phyloP scores from a whole-genome alignment of 768 basidiomycete species.

The Naematelia aurantialba region DNA sequence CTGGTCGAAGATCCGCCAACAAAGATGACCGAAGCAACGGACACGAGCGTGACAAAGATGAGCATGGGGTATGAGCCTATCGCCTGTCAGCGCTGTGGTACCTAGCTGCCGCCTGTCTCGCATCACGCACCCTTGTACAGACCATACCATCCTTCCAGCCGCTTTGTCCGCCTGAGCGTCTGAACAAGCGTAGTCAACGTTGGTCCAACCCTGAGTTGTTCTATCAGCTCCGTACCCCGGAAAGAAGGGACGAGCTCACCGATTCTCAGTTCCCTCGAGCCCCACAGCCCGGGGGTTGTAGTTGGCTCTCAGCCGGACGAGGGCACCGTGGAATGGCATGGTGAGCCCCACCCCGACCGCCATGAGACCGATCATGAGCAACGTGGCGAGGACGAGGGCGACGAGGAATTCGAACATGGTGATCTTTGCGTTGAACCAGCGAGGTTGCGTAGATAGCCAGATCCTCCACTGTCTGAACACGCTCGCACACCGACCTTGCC shows the following conservation, averaged over 20 bases:
- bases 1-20: conserved; percentile 44
- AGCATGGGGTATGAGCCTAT: conserved; percentile 44
- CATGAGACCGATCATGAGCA: conserved; percentile 45
- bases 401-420: conserved; percentile 40
- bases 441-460: too few species aligned
- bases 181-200: conserved; percentile 43
- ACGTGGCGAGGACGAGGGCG: conserved; percentile 40
- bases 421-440: background rate
- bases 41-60: conserved; percentile 41
- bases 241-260: conserved; percentile 19
- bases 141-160: conserved; percentile 49
- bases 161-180: conserved; percentile 45
- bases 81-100: background rate
- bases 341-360: conserved; percentile 40
- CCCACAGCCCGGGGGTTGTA: conserved; percentile 50
- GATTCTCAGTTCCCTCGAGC: conserved; percentile 43
- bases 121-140: conserved; percentile 45
- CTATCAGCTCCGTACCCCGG: conserved; percentile 3
- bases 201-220: conserved; percentile 44
- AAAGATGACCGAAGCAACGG: conserved; percentile 47
- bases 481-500: too few species aligned
- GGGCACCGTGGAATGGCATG: conserved; percentile 49
- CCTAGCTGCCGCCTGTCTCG: background rate
- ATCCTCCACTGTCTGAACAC: too few species aligned
- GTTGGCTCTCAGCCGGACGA: conserved; percentile 47